Percentiles rank a stretch among this genome's conserved stretches.
phyloP scores from a whole-genome alignment of 805 yeast genomes.

The Spathaspora boniae region DNA sequence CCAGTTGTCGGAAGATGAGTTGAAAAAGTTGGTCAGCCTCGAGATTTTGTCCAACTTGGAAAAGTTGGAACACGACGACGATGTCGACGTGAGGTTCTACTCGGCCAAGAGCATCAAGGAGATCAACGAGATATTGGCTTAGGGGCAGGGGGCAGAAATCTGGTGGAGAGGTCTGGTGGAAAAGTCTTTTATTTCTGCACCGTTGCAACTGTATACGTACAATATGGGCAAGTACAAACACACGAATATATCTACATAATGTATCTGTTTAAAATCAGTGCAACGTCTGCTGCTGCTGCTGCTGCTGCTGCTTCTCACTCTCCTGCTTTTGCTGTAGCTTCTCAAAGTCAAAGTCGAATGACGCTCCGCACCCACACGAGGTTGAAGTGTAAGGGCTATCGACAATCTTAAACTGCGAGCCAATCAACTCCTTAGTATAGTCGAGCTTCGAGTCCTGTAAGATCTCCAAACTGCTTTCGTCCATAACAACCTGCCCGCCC shows the following conservation, averaged over 20 bases:
- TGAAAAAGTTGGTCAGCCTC: conserved; percentile 25
- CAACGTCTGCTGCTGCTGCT: background rate
- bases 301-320: conserved; percentile 6
- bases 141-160: too few species aligned
- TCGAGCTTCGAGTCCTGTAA: conserved; percentile 84
- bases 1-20: conserved; percentile 15
- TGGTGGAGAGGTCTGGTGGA: background rate
- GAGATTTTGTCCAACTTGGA: conserved; percentile 65
- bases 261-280: background rate
- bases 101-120: conserved; percentile 56
- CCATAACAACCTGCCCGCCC: conserved; percentile 57
- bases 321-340: conserved; percentile 29
- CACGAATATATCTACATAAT: background rate
- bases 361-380: conserved; percentile 45
- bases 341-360: conserved; percentile 47
- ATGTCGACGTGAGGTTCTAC: conserved; percentile 86
- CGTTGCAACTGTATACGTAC: background rate
- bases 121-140: conserved; percentile 15
- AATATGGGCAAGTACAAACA: background rate
- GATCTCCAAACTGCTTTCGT: conserved; percentile 74
- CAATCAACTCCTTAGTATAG: conserved; percentile 88
- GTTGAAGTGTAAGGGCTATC: conserved; percentile 79
- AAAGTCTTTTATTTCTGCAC: background rate
- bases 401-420: conserved; percentile 89
- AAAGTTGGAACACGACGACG: conserved; percentile 65